Evolutionary conservation across 2,329 filamentous ascomycete species (phyloP), one percentile per base, ranked within the genome.

Genomic region (Fusarium stilboides): DNA sequence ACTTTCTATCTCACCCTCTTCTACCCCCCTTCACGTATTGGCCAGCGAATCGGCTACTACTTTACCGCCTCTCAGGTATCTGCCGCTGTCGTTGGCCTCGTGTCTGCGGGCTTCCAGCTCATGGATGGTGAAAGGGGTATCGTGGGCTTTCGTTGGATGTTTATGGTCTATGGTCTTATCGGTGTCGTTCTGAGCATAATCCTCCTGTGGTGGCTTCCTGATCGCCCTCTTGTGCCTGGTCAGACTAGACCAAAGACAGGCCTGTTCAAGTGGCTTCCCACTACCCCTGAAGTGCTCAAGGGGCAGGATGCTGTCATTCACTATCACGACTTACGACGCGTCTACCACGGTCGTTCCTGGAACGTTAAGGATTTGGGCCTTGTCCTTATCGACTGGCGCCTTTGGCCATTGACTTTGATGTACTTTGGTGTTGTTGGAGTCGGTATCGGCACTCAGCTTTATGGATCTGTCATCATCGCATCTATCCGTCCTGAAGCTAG

Each of bases 401-500:
- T 97, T 19, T 97, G 93, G 92, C 94, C 94, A 2, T 80, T 97
- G 70, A 86, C 91, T 2, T 76, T 97, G 54, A 97, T 97, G 94
- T 97, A 97, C 81, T 97, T 97, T 81, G 94, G 94, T 20, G 94
- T 97, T 5, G 94, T 97, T 2, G 94, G 94, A 22, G 94, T 97
- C 5, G 94, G 94, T 10, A 97, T 97, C 66, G 94, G 94, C 44
- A 94, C 93, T 1, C 94, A 97, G 80, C 88, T 92, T 46, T 97
- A 97, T 76, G 93, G 92, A 33, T 95, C 91, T 4, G 89, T 97
- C 69, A 97, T 97, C 73, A 96, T 97, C 74, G 86, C 88, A 17
- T 88, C 89, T 12, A 96, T 96, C 75, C 89, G 94, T 76, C 88
- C 92, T 1, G 81, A 81, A 1, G 89, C 97, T 61, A 93, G 88